Percentiles rank a stretch among this genome's conserved stretches.
phyloP scores from a whole-genome alignment of 768 basidiomycete species.

The Boletellus emodensis region DNA sequence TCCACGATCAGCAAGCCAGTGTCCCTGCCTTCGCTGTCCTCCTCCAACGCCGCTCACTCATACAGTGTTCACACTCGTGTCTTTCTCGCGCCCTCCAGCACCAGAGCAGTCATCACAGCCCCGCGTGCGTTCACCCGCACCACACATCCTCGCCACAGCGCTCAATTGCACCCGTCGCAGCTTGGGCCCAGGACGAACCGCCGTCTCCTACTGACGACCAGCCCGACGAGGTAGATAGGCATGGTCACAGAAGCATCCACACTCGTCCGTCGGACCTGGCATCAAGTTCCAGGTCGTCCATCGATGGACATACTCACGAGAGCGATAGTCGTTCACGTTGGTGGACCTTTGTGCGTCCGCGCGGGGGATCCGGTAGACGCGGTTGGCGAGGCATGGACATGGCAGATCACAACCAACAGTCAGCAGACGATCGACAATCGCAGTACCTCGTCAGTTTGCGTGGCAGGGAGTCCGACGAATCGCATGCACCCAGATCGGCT shows the following conservation, averaged over 20 bases:
- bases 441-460: conserved; percentile 7
- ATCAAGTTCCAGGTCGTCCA: conserved; percentile 46
- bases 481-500: conserved; percentile 23
- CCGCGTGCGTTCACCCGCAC: conserved; percentile 51
- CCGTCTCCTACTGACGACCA: conserved; percentile 60
- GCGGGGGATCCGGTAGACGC: conserved; percentile 27
- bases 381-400: conserved; percentile 3
- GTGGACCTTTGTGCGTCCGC: conserved; percentile 71
- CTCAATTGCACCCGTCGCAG: conserved; percentile 34
- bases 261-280: conserved; percentile 49
- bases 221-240: conserved; percentile 34
- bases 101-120: conserved; percentile 57
- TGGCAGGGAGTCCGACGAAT: conserved; percentile 21
- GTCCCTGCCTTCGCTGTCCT: conserved; percentile 25
- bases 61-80: conserved; percentile 26
- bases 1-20: conserved; percentile 14
- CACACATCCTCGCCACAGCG: background rate
- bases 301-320: conserved; percentile 29
- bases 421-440: conserved; percentile 14
- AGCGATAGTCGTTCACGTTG: conserved; percentile 49
- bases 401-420: background rate
- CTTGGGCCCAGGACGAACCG: conserved; percentile 83
- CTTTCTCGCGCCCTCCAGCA: conserved; percentile 36
- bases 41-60: conserved; percentile 26
- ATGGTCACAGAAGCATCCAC: conserved; percentile 33